Evolutionary conservation across 805 yeast genomes (phyloP), one percentile per base, ranked within the genome.

Genomic region (Wickerhamomyces ciferrii): DNA sequence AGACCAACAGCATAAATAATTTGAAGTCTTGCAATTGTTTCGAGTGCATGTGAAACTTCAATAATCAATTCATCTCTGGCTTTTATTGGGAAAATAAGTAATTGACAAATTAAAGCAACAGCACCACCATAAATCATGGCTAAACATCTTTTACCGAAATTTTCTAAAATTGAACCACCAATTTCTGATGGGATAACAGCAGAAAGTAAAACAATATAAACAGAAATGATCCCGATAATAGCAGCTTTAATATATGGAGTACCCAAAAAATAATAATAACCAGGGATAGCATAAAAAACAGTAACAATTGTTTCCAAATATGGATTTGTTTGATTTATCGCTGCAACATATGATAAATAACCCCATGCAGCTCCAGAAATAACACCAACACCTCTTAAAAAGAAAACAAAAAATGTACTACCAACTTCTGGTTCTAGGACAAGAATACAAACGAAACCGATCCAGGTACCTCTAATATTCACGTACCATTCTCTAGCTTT

Each of bases 201-300:
- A 0, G 79, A 73, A n/a, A 74, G 56, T 43, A 73, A 53, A 11
- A 76, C 80, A 42, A 75, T 63, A 44, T 72, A 73, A 17, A 71
- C 66, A 32, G 76, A 71, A 42, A 76, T 74, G 8, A 74, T 62
- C 15, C 73, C 71, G 39, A 76, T 72, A 48, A 76, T 69, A 0
- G 78, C 79, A 5, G 79, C 79, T 49, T 75, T 76, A 17, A 73
- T 69, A 46, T 73, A 75, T 2, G 78, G 76, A 1, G 78, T 66
- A 0, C 71, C 75, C 32, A 75, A 42, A 43, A 73, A 57, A 47
- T 50, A 69, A 53, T 75, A 76, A 51, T 65, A 74, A 0, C 78
- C 78, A 1, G 77, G 74, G 8, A 67, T 55, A 1, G 76, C 69
- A 11, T 77, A 76, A 47, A 75, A 54, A 0, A 62, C 62, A 5